A percentile compares a stretch with the other conserved stretches of the same genome.
phyloP scores from a whole-genome alignment of 805 yeast species.

The Saturnispora zaruensis region DNA sequence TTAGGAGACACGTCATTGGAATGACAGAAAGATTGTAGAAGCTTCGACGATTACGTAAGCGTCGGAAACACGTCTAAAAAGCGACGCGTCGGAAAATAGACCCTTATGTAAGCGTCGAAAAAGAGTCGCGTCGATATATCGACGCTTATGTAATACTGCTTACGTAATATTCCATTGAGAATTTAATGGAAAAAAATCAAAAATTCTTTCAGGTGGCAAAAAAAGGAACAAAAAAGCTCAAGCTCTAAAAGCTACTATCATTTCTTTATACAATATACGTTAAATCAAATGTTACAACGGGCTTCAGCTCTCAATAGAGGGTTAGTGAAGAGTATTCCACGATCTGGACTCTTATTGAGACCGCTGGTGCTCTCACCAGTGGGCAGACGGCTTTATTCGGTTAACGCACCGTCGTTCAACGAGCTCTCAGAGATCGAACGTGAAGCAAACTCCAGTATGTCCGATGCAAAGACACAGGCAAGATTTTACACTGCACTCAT shows the following conservation, averaged over 20 bases:
- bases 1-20: not conserved
- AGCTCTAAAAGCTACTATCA: not conserved
- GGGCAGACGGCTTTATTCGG: slow-evolving; percentile 9
- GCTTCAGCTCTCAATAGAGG: not conserved
- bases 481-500: slow-evolving; percentile 70
- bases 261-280: not conserved
- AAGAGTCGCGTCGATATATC: not conserved
- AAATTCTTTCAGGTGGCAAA: not conserved
- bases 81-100: not conserved
- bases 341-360: not conserved
- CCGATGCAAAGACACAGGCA: slow-evolving; percentile 68
- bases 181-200: not conserved
- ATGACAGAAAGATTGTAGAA: not conserved
- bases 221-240: not conserved
- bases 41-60: not conserved
- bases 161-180: not conserved
- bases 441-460: slow-evolving; percentile 70
- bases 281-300: not conserved
- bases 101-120: not conserved
- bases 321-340: not conserved
- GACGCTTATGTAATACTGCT: not conserved
- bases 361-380: not conserved
- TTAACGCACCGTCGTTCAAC: slow-evolving; percentile 18
- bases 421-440: slow-evolving; percentile 63
- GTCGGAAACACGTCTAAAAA: not conserved